Evolutionary conservation across 2,329 filamentous ascomycete genomes (phyloP).

Genomic region (Fusarium sp.): DNA sequence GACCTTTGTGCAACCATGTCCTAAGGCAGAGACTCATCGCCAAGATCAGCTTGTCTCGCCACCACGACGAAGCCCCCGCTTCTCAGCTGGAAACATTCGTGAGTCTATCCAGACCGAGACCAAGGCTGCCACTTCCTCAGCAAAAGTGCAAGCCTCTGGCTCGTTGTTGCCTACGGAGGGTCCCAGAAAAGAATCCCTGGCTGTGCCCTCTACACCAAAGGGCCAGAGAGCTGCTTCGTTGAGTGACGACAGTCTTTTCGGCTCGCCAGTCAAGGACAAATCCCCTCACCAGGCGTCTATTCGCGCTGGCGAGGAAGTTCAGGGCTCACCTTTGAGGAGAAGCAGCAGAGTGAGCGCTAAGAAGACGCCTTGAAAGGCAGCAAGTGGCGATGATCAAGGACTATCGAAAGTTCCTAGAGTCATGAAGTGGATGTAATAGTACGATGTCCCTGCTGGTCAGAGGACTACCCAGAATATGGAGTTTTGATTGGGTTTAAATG

Average conservation of each 20-base stretch:
- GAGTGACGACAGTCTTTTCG: not conserved
- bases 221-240: not conserved
- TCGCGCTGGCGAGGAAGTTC: not conserved
- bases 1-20: no score
- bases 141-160: not conserved
- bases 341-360: conserved; percentile 10
- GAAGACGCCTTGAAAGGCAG: conserved; percentile 12
- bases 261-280: not conserved
- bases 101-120: not conserved
- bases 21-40: not conserved
- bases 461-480: conserved; percentile 5
- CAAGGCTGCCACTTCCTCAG: not conserved
- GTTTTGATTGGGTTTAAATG: not conserved
- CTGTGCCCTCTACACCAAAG: not conserved
- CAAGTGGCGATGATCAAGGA: not conserved
- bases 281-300: not conserved
- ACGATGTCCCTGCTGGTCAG: conserved; percentile 24
- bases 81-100: not conserved
- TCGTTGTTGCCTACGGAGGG: not conserved
- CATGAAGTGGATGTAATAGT: not conserved
- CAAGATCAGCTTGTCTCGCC: not conserved
- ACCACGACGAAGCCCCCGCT: not conserved
- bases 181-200: not conserved
- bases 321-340: conserved; percentile 22
- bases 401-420: not conserved